phyloP scores from a whole-genome alignment of 208 protist species.

The Acanthamoeba sp. region DNA sequence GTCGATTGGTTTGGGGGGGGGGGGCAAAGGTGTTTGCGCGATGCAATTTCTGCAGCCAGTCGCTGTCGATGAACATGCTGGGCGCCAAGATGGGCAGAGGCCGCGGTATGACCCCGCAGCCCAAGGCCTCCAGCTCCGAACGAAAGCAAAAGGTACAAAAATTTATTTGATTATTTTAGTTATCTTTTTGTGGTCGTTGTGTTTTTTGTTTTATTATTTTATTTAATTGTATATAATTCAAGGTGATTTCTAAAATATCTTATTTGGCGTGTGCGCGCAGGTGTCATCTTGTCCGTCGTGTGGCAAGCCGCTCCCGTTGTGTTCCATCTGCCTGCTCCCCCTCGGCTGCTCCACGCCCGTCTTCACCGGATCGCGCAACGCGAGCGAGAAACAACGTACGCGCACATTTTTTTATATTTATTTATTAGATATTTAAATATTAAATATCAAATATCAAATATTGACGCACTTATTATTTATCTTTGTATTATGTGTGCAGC shows the following conservation, averaged over 20 bases:
- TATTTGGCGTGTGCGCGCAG: not conserved
- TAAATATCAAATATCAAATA: no score
- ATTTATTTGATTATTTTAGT: not conserved
- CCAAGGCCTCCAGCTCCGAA: conserved; percentile 36
- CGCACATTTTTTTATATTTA: no score
- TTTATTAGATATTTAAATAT: not conserved
- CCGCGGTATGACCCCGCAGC: conserved; percentile 27
- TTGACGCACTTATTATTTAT: not conserved
- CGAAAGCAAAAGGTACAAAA: conserved; percentile 46
- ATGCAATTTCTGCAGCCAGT: conserved; percentile 78
- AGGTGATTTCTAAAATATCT: not conserved
- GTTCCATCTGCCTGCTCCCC: conserved; percentile 85
- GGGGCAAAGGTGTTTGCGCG: conserved; percentile 81
- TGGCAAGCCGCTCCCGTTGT: conserved; percentile 85
- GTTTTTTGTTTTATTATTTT: not conserved
- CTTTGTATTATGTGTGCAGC: no score
- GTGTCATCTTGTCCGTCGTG: conserved; percentile 81
- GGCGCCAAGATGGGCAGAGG: not conserved
- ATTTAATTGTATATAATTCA: not conserved
- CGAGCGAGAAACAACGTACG: conserved; percentile 64
- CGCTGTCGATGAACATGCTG: conserved; percentile 23
- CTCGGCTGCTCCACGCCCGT: conserved; percentile 76
- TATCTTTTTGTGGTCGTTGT: no score
- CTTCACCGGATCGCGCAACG: conserved; percentile 39
- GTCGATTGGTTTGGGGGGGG: no score